Evolutionary conservation across 2,329 filamentous ascomycete species (phyloP).

Genomic region (Biscogniauxia mediterranea): DNA sequence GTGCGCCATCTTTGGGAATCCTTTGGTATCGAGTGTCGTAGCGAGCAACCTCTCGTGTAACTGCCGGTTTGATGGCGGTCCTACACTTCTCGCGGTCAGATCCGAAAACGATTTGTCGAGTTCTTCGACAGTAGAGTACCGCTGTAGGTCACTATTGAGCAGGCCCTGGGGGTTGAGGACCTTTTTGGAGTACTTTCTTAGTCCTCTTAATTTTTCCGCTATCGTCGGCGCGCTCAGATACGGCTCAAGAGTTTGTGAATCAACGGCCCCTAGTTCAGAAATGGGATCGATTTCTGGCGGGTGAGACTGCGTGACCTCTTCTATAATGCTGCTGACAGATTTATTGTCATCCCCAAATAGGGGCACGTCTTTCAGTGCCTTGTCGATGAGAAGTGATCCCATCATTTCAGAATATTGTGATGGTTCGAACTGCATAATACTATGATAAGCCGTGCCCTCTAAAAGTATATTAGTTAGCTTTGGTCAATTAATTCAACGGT

Average conservation of each 20-base stretch:
- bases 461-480: constrained; percentile 33
- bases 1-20: constrained; percentile 51
- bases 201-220: constrained; percentile 47
- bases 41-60: constrained; percentile 55
- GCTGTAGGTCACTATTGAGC: constrained; percentile 14
- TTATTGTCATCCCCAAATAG: constrained; percentile 55
- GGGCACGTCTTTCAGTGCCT: constrained; percentile 51
- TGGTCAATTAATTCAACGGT: constrained; percentile 1
- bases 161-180: constrained; percentile 15
- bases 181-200: constrained; percentile 40
- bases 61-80: constrained; percentile 50
- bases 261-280: constrained; percentile 37
- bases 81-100: constrained; percentile 36
- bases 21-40: constrained; percentile 43
- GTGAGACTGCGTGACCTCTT: constrained; percentile 39
- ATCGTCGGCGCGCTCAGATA: constrained; percentile 43
- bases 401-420: constrained; percentile 51
- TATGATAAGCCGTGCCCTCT: constrained; percentile 53
- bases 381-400: constrained; percentile 53
- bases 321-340: constrained; percentile 42
- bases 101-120: constrained; percentile 35
- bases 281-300: constrained; percentile 35
- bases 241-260: constrained; percentile 37
- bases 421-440: constrained; percentile 59
- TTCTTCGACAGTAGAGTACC: constrained; percentile 17